Base-by-base conservation (phyloP, 2,329 filamentous ascomycete genomes). In the Ilyonectria destructans region DNA sequence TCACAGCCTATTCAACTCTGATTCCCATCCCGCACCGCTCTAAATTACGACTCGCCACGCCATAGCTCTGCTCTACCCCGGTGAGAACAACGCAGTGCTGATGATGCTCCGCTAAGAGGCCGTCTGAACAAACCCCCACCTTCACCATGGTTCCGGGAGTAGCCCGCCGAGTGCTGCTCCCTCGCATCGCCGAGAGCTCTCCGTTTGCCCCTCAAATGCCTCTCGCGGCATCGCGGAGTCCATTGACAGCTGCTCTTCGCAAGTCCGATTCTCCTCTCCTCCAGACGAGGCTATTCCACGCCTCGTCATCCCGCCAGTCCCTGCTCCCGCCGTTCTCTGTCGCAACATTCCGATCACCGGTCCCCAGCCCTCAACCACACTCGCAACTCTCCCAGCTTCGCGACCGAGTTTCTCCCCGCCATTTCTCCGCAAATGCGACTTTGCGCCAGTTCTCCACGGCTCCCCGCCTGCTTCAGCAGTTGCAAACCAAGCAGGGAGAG, bases 131-230 rank as follows among this genome's bases (percentile, higher is more conserved):
- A 69, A 72, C 70, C 70, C 69, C 74, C 68, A 69, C 74, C 69
- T 74, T 77, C 77, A 83, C 74, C 73, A 87, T 87, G 85, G 83
- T 82, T 79, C 82, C 84, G 81, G 85, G 83, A 79, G 82, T 82
- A 77, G 81, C 85, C 76, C 85, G 85, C 74, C 84, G 83, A 76
- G 81, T 81, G 80, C 81, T 87, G 81, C 81, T 85, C 80, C 85
- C 85, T 70, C 82, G 82, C 76, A 80, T 83, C 78, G 80, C 80
- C 73, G 79, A 80, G 70, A 75, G 75, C 77, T 77, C 69, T 37
- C 48, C 67, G 31, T 55, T 69, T 19, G 26, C 66, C 79, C 70
- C 73, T 52, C 74, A 77, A 65, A 67, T 71, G 62, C 65, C 71
- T 64, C 59, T 73, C 55, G 58, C 70, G 45, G 65, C 70, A 61